phyloP scores from a whole-genome alignment of 1,284 basidiomycete genomes.

The Tetrapyrgos nigripes region DNA sequence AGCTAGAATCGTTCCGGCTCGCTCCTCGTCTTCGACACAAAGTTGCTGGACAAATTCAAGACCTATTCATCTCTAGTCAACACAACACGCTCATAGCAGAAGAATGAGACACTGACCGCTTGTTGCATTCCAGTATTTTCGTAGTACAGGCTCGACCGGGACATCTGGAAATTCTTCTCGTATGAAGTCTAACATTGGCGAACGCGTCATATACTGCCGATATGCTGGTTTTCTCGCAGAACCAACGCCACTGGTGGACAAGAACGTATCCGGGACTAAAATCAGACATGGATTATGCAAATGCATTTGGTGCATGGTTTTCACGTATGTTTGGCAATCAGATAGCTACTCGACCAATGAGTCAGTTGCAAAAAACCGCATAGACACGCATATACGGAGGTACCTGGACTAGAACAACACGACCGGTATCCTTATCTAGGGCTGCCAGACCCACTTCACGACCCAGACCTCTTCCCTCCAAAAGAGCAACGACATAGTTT shows the following conservation, averaged over 20 bases:
- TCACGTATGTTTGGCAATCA: constrained; percentile 86
- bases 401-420: constrained; percentile 76
- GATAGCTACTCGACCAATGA: constrained; percentile 57
- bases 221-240: constrained; percentile 48
- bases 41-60: constrained; percentile 79
- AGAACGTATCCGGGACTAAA: constrained; percentile 81
- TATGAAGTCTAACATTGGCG: constrained; percentile 75
- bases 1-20: constrained; percentile 76
- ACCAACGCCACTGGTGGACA: constrained; percentile 54
- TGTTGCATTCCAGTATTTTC: constrained; percentile 83
- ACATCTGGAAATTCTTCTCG: constrained; percentile 77
- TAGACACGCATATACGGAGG: not conserved
- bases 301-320: constrained; percentile 87
- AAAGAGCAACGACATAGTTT: constrained; percentile 67
- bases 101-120: constrained; percentile 54
- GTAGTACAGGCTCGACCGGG: constrained; percentile 69
- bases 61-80: constrained; percentile 50
- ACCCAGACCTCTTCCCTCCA: constrained; percentile 78
- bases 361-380: not conserved
- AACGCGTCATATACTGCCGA: constrained; percentile 42
- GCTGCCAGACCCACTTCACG: constrained; percentile 88
- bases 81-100: constrained; percentile 11
- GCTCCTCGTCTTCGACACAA: constrained; percentile 78
- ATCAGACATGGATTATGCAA: constrained; percentile 75
- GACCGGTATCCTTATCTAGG: constrained; percentile 81